A percentile compares a stretch with the other conserved stretches of the same genome.
Conservation (phyloP, 768 basidiomycete species). For the Pleurotus cornucopiae region DNA sequence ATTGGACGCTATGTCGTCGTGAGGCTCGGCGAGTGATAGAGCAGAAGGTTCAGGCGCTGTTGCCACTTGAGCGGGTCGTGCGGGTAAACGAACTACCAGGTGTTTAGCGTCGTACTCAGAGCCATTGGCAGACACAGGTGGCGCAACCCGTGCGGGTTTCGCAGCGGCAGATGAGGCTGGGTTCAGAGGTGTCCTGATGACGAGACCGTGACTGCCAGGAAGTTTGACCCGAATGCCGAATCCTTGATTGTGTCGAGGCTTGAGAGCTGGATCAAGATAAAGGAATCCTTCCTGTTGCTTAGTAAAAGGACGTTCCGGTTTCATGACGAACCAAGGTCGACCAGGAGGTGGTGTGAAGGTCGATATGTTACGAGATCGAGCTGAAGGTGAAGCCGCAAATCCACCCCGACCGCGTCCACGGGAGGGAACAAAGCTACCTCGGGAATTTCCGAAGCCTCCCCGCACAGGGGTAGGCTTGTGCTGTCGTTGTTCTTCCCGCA, state of each 20-base stretch:
- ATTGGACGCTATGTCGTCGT: not conserved
- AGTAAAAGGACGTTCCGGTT: conserved; percentile 80
- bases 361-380: conserved; percentile 24
- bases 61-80: conserved; percentile 6
- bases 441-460: conserved; percentile 31
- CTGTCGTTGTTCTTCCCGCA: conserved; percentile 57
- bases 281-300: conserved; percentile 78
- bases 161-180: conserved; percentile 14
- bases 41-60: not conserved
- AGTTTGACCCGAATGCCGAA: conserved; percentile 60
- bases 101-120: conserved; percentile 41
- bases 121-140: conserved; percentile 17
- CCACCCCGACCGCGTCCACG: conserved; percentile 49
- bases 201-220: conserved; percentile 39
- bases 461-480: conserved; percentile 20
- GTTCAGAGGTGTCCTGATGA: conserved; percentile 35
- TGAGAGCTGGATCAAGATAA: conserved; percentile 56
- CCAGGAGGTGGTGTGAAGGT: conserved; percentile 27
- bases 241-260: conserved; percentile 53
- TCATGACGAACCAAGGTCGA: conserved; percentile 67
- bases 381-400: conserved; percentile 24
- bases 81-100: conserved; percentile 55
- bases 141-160: conserved; percentile 13
- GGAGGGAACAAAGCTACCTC: conserved; percentile 38
- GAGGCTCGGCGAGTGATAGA: not conserved